Base-by-base conservation (phyloP, 106 monocot species). In the Phalaenopsis equestris region DNA sequence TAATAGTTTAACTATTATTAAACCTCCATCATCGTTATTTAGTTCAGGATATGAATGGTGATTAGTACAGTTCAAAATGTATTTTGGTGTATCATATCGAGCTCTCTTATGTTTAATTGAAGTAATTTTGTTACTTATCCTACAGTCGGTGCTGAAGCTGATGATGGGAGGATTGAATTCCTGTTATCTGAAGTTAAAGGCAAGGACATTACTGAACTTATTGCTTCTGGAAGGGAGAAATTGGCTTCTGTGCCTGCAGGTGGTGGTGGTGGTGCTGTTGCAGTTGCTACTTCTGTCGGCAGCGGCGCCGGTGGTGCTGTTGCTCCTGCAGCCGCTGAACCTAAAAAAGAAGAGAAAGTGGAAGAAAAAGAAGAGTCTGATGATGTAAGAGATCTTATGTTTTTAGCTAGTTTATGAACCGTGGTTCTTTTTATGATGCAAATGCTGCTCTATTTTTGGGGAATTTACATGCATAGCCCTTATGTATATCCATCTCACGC, bases 141-240 rank as follows among this genome's bases (percentile, higher is more conserved):
- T 23, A 75, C 47, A 84, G 83, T 83, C 78, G 83, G 83, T 1
- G 78, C 56, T 55, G 83, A 83, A 3, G 83, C 83, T 2, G 83
- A 83, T 8, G 83, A 78, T 30, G 72, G 78, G 3, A 83, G 83
- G 70, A 78, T 83, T 56, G 56, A 70, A 3, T 56, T 78, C 23
- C 72, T 83, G 4, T 45, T 83, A n/a, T 83, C 83, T 6, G 83
- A 83, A 56, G 78, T 83, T 9, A 72, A 83, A 46, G 83, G 83
- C 15, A 83, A 83, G 72, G 83, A 83, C 56, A 78, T 78, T 42
- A 78, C 83, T 2, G 83, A 78, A 56, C 78, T 83, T 17, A 78
- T 83, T 73, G 83, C 83, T 43, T 72, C 78, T 47, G 83, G 83
- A 6, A 83, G 83, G 78, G 83, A 83, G 73, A 83, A 83, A 41